A percentile compares a stretch with the other conserved stretches of the same genome.
Evolutionary conservation across 805 yeast genomes (phyloP).

Genomic region (Ogataea polymorpha): DNA sequence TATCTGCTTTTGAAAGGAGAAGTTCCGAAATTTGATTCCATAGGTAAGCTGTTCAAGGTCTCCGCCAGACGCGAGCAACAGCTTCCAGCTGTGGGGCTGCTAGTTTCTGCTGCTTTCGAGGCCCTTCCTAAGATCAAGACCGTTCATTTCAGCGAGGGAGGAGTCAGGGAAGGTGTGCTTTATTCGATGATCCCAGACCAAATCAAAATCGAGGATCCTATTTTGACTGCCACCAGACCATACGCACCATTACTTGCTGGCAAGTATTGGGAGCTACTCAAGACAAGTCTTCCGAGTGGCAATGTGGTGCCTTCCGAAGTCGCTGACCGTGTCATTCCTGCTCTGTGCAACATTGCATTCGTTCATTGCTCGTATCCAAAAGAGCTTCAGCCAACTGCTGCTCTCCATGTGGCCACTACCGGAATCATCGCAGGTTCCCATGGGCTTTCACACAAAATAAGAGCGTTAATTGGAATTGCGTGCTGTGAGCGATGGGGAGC

Average conservation of each 20-base stretch:
- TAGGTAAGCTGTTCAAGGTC: conserved; percentile 54
- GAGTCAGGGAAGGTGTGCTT: conserved; percentile 72
- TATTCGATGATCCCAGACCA: conserved; percentile 58
- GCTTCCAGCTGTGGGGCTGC: conserved; percentile 64
- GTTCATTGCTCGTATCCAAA: conserved; percentile 76
- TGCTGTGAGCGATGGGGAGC: conserved; percentile 83
- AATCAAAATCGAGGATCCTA: conserved; percentile 64
- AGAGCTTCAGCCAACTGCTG: conserved; percentile 72
- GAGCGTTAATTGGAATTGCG: conserved; percentile 72
- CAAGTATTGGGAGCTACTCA: conserved; percentile 51
- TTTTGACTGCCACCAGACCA: conserved; percentile 64
- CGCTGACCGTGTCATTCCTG: conserved; percentile 58
- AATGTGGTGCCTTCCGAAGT: conserved; percentile 57
- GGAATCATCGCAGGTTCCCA: conserved; percentile 76
- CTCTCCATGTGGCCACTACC: conserved; percentile 66
- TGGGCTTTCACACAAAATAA: conserved; percentile 67
- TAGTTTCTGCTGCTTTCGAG: conserved; percentile 60
- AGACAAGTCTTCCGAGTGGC: conserved; percentile 52
- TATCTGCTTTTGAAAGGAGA: conserved; percentile 47
- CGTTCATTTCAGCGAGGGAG: conserved; percentile 71
- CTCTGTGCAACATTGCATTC: conserved; percentile 70
- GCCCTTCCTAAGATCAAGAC: conserved; percentile 58
- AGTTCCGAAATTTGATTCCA: conserved; percentile 39
- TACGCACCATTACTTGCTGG: conserved; percentile 65
- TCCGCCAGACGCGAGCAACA: conserved; percentile 65